Percentiles rank a stretch among this genome's conserved stretches.
These are phyloP conservation scores for Citrullus colocynthis DNA, from an alignment of 306 rosid genomes.

Conservation along the genomic window DNA sequence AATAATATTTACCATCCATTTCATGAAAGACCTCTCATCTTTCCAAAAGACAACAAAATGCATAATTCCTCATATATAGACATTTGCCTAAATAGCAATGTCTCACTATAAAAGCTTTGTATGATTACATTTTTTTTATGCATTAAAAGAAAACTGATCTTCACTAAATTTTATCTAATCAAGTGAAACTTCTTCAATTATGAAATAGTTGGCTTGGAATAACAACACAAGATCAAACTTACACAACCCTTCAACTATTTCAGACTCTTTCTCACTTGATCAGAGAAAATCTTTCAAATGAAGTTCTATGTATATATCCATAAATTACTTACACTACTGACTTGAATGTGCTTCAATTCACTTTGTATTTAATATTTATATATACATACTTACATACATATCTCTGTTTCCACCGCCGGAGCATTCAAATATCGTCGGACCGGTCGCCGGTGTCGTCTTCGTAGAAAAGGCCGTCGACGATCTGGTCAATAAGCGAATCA, in stretches of 20 bases:
- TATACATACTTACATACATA: not conserved
- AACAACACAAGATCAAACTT: not conserved
- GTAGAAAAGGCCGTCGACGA: constrained; percentile 77
- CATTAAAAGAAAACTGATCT: not conserved
- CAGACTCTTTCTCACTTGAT: not conserved
- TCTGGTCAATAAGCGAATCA: constrained; percentile 67
- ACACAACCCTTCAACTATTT: not conserved
- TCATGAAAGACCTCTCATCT: not conserved
- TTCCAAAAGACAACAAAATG: not conserved
- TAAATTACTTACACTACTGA: not conserved
- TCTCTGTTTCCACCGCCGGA: not conserved
- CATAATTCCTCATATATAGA: not conserved
- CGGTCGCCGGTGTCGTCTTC: constrained; percentile 38
- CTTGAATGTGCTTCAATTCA: not conserved
- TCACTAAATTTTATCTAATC: not conserved
- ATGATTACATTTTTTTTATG: not conserved
- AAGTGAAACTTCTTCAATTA: not conserved
- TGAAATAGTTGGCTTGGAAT: not conserved
- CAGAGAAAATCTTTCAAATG: not conserved
- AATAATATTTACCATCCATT: not conserved
- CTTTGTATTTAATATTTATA: not conserved
- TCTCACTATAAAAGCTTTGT: not conserved
- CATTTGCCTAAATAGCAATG: not conserved
- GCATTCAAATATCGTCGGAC: constrained; percentile 41
- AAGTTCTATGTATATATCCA: not conserved